Base-by-base conservation (phyloP, 139 green algal genomes). In the Chlorella ohadii region DNA sequence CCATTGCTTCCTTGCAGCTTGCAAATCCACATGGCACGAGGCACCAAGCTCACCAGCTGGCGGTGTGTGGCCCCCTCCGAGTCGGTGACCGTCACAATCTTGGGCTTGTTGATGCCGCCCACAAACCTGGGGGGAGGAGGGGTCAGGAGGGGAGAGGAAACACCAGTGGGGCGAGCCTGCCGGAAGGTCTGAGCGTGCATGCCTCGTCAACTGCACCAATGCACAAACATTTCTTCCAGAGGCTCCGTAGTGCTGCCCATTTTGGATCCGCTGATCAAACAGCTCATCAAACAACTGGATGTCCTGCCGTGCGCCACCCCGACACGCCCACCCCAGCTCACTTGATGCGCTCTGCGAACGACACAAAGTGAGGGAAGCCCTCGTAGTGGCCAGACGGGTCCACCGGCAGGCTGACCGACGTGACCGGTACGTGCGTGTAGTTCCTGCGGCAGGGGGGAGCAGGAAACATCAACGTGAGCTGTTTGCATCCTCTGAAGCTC, bases 71-170 rank as follows among this genome's bases (percentile, higher is more conserved):
- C 31, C 5, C 93, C 93, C 25, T 86, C 72, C 27, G 72, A 91
- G 83, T 93, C 92, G n/a, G 87, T n/a, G 20, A 85, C 84, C 47
- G 89, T 61, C 25, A 97, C 85, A 25, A 94, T 79, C 90, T 98
- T 98, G 77, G 96, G 96, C 63, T 78, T 90, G 84, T 99, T 98
- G 78, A 99, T 92, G 82, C 96, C 96, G 0, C 94, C 94, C 20
- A 92, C 91, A 78, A 96, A 92, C 38, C 75, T 78, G 22, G n/a
- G 64, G 31, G 31, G 15, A 33, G 34, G 19, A 13, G 1, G 63
- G 63, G 28, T 20, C 28, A 36, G 27, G 6, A 38, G 4, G 63
- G 5, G 6, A 19, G 28, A 20, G 27, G 63, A 3, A 3, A 68
- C 1, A n/a, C 31, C 28, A 31, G 63, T 38, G 5, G 4, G 0